phyloP scores from a whole-genome alignment of 179 eudicot species.

The Silene coronaria region DNA sequence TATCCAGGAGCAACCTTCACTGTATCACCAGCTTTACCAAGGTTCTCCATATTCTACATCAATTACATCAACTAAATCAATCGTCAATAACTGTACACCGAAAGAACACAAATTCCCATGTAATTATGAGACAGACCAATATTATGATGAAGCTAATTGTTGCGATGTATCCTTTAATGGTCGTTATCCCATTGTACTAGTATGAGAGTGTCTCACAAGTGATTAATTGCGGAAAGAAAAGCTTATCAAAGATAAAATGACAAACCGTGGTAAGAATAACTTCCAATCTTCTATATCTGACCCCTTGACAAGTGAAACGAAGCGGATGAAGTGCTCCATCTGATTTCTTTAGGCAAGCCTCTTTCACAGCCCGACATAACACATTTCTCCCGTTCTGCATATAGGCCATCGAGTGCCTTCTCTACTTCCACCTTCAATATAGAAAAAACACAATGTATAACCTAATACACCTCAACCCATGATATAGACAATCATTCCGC shows the following conservation, averaged over 20 bases:
- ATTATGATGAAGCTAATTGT: too few species aligned
- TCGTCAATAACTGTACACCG: too few species aligned
- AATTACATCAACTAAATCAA: neutral
- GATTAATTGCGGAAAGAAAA: too few species aligned
- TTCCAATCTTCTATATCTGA: conserved; percentile 71
- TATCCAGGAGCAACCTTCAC: conserved; percentile 94
- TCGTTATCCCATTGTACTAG: too few species aligned
- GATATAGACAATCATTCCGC: too few species aligned
- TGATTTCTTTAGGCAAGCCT: conserved; percentile 23
- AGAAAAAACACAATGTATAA: neutral
- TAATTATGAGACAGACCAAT: too few species aligned
- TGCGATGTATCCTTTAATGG: too few species aligned
- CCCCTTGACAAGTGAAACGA: conserved; percentile 63
- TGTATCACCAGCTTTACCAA: conserved; percentile 86
- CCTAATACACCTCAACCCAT: too few species aligned
- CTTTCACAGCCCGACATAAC: conserved; percentile 35
- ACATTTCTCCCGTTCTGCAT: conserved; percentile 45
- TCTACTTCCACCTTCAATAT: conserved; percentile 9
- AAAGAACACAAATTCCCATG: too few species aligned
- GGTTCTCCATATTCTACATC: conserved; percentile 67
- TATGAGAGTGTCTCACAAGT: too few species aligned
- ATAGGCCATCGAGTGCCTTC: conserved; percentile 45
- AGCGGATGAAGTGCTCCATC: conserved; percentile 52
- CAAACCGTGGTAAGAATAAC: conserved; percentile 90
- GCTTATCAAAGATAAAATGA: neutral